A percentile compares a stretch with the other conserved stretches of the same genome.
Evolutionary conservation across 495 filamentous ascomycete species (phyloP).

Genomic region (Pyrenula massariospora): DNA sequence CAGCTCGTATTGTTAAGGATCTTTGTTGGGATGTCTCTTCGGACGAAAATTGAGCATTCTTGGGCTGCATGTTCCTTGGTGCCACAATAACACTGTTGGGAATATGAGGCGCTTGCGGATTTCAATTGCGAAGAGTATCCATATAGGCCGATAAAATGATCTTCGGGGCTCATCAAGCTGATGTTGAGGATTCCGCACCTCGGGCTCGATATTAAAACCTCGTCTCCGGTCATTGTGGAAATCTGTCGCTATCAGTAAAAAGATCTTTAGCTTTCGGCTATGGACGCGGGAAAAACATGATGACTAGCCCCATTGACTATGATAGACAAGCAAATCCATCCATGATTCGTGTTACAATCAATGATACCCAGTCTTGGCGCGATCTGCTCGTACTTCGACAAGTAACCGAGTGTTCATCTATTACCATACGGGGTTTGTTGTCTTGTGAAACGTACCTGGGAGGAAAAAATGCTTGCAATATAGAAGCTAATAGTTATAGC

Average conservation of each 20-base stretch:
- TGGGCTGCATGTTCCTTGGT: neutral
- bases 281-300: neutral
- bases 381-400: neutral
- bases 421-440: neutral
- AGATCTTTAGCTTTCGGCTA: neutral
- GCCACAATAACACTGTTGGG: neutral
- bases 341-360: neutral
- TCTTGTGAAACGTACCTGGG: neutral
- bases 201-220: neutral
- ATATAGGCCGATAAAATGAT: neutral
- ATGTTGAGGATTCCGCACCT: neutral
- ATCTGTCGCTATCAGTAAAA: neutral
- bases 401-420: neutral
- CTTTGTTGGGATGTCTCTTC: neutral
- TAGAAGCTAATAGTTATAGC: neutral
- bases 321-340: neutral
- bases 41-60: neutral
- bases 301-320: neutral
- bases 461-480: neutral
- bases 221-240: neutral
- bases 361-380: neutral
- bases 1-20: neutral
- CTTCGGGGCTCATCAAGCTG: neutral
- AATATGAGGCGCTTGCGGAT: neutral
- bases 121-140: neutral